phyloP scores from a whole-genome alignment of 2,329 filamentous ascomycete species.

The Fusarium ramigenum region DNA sequence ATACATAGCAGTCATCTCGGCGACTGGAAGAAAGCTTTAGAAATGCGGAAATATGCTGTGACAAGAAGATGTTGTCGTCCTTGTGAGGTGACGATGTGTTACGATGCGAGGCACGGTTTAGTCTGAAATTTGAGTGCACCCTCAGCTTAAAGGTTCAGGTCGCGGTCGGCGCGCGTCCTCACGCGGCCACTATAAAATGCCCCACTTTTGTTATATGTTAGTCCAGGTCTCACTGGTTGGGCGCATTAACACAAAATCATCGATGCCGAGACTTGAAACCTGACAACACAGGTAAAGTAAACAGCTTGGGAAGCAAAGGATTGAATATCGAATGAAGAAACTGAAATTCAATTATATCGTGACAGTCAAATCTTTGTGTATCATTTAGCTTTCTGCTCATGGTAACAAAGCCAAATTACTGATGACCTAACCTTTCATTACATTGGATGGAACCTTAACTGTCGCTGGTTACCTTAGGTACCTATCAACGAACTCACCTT shows the following conservation, averaged over 20 bases:
- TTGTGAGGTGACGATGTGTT: conserved; percentile 10
- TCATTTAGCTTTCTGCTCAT: not conserved
- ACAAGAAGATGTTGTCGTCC: conserved; percentile 3
- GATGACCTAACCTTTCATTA: not conserved
- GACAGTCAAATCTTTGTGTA: not conserved
- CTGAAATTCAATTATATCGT: not conserved
- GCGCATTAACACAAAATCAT: not conserved
- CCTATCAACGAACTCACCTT: not conserved
- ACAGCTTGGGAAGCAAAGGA: not conserved
- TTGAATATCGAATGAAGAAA: not conserved
- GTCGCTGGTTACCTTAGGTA: not conserved
- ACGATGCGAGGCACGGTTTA: conserved; percentile 24
- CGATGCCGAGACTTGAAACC: not conserved
- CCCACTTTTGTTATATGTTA: conserved; percentile 1
- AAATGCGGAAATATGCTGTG: not conserved
- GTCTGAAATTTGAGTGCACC: conserved; percentile 34
- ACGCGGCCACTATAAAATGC: conserved; percentile 36
- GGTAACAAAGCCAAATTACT: not conserved
- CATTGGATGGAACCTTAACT: not conserved
- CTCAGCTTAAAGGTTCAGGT: conserved; percentile 13
- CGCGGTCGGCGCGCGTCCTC: conserved; percentile 29
- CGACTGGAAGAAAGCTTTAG: conserved; percentile 13
- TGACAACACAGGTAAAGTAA: not conserved
- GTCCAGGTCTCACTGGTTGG: not conserved
- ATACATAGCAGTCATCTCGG: conserved; percentile 52